Evolutionary conservation across 768 basidiomycete genomes (phyloP).

Genomic region (Suillus bovinus): DNA sequence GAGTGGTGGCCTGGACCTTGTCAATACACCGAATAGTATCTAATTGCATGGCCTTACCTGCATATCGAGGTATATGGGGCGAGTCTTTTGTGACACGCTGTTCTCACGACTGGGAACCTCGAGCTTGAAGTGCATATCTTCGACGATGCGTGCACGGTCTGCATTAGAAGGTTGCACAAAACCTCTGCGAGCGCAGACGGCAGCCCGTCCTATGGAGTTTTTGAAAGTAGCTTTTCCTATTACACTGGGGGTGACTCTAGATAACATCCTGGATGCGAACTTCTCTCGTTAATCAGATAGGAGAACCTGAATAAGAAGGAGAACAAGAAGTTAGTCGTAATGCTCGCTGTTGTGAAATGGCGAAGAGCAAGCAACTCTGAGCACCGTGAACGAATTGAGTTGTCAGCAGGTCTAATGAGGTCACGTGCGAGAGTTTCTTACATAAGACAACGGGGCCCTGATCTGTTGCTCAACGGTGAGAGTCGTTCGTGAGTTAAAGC

Average conservation of each 20-base stretch:
- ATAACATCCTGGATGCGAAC: constrained; percentile 46
- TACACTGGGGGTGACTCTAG: constrained; percentile 48
- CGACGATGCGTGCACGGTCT: constrained; percentile 69
- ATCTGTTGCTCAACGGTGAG: background rate
- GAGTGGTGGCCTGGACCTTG: constrained; percentile 82
- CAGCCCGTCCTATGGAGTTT: constrained; percentile 23
- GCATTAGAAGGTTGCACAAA: constrained; percentile 84
- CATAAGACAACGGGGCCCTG: background rate
- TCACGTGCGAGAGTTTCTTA: background rate
- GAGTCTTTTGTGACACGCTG: constrained; percentile 56
- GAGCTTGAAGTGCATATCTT: constrained; percentile 89
- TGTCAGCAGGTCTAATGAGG: constrained; percentile 1
- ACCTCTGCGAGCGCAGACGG: constrained; percentile 43
- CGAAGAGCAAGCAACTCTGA: constrained; percentile 1
- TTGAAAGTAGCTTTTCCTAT: constrained; percentile 26
- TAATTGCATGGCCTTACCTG: constrained; percentile 55
- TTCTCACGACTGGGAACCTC: constrained; percentile 62
- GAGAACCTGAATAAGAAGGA: constrained; percentile 14
- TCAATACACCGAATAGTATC: constrained; percentile 12
- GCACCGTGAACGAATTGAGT: background rate
- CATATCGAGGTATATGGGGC: constrained; percentile 98
- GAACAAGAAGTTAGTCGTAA: constrained; percentile 10
- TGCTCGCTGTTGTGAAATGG: constrained; percentile 4
- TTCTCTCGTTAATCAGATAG: constrained; percentile 4
- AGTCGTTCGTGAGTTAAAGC: background rate